These are phyloP conservation scores for Lactifluus hygrophoroides DNA, from an alignment of 768 basidiomycete species.

Conservation along the genomic window DNA sequence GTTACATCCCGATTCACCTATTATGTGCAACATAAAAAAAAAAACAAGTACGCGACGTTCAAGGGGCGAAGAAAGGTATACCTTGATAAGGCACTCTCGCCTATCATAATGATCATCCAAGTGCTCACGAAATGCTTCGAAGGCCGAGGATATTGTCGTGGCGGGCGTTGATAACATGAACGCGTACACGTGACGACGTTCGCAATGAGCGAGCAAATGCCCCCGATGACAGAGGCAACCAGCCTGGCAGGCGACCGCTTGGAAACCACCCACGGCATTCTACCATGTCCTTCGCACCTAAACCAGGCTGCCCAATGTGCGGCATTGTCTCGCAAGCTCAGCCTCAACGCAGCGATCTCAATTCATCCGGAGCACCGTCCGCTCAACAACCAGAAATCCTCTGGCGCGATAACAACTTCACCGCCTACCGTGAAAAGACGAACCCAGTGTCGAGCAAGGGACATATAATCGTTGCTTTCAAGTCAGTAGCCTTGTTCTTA, in stretches of 20 bases:
- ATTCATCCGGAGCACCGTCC: slow-evolving; percentile 38
- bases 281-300: slow-evolving; percentile 48
- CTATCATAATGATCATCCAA: slow-evolving; percentile 82
- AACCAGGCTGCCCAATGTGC: slow-evolving; percentile 70
- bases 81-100: slow-evolving; percentile 88
- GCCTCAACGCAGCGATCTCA: slow-evolving; percentile 29
- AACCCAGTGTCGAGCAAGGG: slow-evolving; percentile 67
- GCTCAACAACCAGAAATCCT: slow-evolving; percentile 49
- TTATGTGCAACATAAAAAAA: background rate
- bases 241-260: background rate
- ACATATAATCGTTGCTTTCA: slow-evolving; percentile 68
- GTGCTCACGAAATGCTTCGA: slow-evolving; percentile 57
- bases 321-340: slow-evolving; percentile 54
- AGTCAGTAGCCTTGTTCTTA: slow-evolving; percentile 39
- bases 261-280: background rate
- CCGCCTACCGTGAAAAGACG: slow-evolving; percentile 59
- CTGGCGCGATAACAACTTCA: slow-evolving; percentile 73
- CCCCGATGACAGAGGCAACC: background rate
- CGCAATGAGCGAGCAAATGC: background rate
- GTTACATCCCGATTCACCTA: slow-evolving; percentile 79
- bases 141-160: slow-evolving; percentile 30
- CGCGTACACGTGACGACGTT: background rate
- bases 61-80: slow-evolving; percentile 25
- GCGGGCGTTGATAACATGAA: slow-evolving; percentile 5
- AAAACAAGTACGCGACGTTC: background rate